Evolutionary conservation across 2,329 filamentous ascomycete genomes (phyloP).

Genomic region (Trichoderma polysporum): DNA sequence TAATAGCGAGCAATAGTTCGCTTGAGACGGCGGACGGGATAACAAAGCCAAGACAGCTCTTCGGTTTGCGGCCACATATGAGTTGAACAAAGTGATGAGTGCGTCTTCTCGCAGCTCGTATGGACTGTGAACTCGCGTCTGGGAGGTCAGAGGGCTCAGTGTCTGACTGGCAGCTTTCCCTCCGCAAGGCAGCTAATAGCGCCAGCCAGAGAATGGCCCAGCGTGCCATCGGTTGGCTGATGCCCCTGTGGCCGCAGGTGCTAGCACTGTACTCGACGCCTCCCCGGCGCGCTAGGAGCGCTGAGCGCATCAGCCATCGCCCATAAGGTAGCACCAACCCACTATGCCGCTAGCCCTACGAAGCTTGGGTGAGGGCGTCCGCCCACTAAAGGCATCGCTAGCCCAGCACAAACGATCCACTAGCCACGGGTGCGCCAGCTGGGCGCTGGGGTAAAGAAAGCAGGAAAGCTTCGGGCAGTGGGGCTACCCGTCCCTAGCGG

Average conservation of each 20-base stretch:
- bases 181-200: constrained; percentile 4
- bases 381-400: background rate
- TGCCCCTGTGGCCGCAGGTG: constrained; percentile 14
- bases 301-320: background rate
- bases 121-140: background rate
- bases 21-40: background rate
- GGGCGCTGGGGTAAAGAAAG: constrained; percentile 12
- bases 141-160: background rate
- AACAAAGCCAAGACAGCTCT: background rate
- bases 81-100: constrained; percentile 2
- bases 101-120: constrained; percentile 2
- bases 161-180: background rate
- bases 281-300: constrained; percentile 6
- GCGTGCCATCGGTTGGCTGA: constrained; percentile 3
- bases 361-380: background rate
- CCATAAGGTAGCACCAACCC: constrained; percentile 1
- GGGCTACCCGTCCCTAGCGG: constrained; percentile 21
- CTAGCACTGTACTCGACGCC: constrained; percentile 10
- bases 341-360: constrained; percentile 8
- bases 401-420: constrained; percentile 3
- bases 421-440: background rate
- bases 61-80: constrained; percentile 2
- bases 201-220: constrained; percentile 4
- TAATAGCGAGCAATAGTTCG: background rate
- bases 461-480: constrained; percentile 1